phyloP scores from a whole-genome alignment of 495 filamentous ascomycete species.

The Bryoglossum gracile region DNA sequence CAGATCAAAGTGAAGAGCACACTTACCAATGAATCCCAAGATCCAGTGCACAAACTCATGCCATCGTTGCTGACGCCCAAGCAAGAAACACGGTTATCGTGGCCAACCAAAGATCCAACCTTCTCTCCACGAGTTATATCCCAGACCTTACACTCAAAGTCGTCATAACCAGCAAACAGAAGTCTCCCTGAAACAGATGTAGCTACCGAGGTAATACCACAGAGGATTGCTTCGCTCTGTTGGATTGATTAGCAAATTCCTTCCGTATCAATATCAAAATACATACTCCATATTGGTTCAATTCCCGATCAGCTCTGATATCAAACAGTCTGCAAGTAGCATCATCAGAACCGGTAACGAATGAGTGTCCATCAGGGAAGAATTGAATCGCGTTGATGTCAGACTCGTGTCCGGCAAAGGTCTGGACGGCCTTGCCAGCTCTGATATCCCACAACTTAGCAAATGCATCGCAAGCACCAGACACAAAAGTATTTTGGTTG shows the following conservation, averaged over 20 bases:
- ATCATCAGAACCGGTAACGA: slow-evolving; percentile 96
- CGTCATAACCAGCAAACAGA: slow-evolving; percentile 95
- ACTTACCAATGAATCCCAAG: slow-evolving; percentile 96
- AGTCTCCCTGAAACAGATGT: slow-evolving; percentile 95
- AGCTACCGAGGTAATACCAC: slow-evolving; percentile 96
- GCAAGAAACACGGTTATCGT: slow-evolving; percentile 98
- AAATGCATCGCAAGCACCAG: slow-evolving; percentile 96
- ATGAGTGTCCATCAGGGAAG: slow-evolving; percentile 98
- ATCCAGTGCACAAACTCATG: slow-evolving; percentile 98
- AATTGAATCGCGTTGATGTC: slow-evolving; percentile 99
- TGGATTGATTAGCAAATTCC: slow-evolving; percentile 8
- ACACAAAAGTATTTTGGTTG: slow-evolving; percentile 97
- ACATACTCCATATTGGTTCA: slow-evolving; percentile 91
- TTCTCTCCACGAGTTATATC: slow-evolving; percentile 95
- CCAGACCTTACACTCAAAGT: slow-evolving; percentile 99
- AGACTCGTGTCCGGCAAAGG: slow-evolving; percentile 95
- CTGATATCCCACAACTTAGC: slow-evolving; percentile 99
- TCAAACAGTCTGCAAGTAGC: slow-evolving; percentile 97
- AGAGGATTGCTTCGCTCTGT: slow-evolving; percentile 93
- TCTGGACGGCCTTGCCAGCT: slow-evolving; percentile 96
- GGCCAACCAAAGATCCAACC: slow-evolving; percentile 89
- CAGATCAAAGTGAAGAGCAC: not conserved
- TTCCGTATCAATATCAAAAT: not conserved
- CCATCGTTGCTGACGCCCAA: slow-evolving; percentile 97
- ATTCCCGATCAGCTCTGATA: slow-evolving; percentile 90